These are phyloP conservation scores for Tricholoma furcatifolium DNA, from an alignment of 768 basidiomycete genomes.

Conservation along the genomic window DNA sequence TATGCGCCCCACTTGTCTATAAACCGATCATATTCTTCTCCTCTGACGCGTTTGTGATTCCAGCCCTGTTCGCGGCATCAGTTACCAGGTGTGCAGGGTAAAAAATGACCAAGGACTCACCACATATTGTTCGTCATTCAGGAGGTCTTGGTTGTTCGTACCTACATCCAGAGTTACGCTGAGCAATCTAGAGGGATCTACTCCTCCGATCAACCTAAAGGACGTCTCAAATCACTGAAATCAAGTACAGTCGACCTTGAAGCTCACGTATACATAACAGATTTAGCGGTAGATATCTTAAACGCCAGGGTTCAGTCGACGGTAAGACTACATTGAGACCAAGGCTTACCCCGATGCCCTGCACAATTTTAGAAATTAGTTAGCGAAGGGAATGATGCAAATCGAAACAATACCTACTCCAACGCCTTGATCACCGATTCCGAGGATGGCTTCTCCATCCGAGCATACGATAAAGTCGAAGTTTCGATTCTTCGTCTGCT, in stretches of 20 bases:
- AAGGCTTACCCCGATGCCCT: conserved; percentile 52
- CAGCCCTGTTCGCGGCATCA: conserved; percentile 53
- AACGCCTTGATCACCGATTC: conserved; percentile 67
- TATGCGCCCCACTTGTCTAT: conserved; percentile 58
- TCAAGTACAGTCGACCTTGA: too few species aligned
- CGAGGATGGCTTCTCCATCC: conserved; percentile 84
- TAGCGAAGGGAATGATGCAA: too few species aligned
- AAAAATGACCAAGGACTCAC: conserved; percentile 33
- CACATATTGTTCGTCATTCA: conserved; percentile 66
- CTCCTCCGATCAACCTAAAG: conserved; percentile 62
- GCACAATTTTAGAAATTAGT: not conserved
- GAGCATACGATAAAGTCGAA: conserved; percentile 83
- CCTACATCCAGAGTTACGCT: conserved; percentile 76
- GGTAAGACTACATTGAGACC: not conserved
- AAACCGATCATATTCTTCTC: conserved; percentile 74
- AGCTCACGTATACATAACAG: conserved; percentile 67
- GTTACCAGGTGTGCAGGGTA: not conserved
- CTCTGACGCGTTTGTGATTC: conserved; percentile 65
- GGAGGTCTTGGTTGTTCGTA: conserved; percentile 63
- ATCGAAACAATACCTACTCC: conserved; percentile 43
- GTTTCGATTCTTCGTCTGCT: conserved; percentile 55
- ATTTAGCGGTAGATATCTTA: conserved; percentile 76
- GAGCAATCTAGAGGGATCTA: conserved; percentile 59
- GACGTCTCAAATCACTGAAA: not conserved
- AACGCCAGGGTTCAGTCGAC: not conserved